Conservation (phyloP, 768 basidiomycete species). For the Suillus hirtellus region DNA sequence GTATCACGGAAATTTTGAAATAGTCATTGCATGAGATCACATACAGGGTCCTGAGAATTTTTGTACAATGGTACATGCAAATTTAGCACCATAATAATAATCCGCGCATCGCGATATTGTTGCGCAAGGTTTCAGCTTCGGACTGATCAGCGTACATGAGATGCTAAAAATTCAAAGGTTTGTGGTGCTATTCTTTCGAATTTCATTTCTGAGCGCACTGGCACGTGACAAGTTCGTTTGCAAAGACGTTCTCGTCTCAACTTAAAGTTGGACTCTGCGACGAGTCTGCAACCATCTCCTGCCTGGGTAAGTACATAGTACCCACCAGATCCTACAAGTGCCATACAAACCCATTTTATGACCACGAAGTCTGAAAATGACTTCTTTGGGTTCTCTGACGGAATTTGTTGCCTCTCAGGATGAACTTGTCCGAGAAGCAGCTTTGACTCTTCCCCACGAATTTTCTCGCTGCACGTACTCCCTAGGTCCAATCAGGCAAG, state of each 20-base stretch:
- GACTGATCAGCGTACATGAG: not conserved
- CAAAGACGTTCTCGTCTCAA: not conserved
- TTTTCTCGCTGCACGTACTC: constrained; percentile 67
- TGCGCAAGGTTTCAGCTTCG: not conserved
- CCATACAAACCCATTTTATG: not conserved
- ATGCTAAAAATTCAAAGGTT: too few relatives aligned
- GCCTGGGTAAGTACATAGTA: not conserved
- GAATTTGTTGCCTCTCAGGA: constrained; percentile 30
- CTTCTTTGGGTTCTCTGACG: constrained; percentile 34
- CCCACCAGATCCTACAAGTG: not conserved
- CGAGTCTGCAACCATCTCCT: not conserved
- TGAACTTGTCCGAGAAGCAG: constrained; percentile 33
- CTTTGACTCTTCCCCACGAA: constrained; percentile 57
- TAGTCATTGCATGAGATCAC: not conserved
- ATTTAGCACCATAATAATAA: too few relatives aligned
- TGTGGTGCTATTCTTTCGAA: not conserved
- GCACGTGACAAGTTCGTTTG: not conserved
- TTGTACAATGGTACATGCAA: too few relatives aligned
- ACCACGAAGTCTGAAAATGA: constrained; percentile 1
- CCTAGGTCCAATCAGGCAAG: constrained; percentile 66
- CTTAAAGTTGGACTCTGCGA: not conserved
- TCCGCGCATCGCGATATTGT: too few relatives aligned
- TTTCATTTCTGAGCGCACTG: not conserved
- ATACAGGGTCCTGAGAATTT: too few relatives aligned
- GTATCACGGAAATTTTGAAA: not conserved